Evolutionary conservation across 2,329 filamentous ascomycete species (phyloP).

Genomic region (Fusarium sp.): DNA sequence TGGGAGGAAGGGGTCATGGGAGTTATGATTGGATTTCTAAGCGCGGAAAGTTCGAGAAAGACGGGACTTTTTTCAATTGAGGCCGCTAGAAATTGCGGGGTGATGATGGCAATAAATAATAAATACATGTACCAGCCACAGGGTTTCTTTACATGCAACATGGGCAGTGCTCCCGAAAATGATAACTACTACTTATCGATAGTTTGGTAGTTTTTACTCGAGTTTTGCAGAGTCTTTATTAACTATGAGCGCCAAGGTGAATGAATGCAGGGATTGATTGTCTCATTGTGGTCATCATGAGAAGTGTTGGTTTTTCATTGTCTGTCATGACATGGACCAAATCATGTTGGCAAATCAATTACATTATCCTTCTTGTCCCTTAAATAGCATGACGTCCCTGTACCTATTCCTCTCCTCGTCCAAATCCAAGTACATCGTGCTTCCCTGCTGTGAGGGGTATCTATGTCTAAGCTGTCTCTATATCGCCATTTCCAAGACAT

Average conservation of each 20-base stretch:
- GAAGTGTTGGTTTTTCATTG: constrained; percentile 1
- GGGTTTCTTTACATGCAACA: no score
- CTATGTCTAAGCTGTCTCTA: constrained; percentile 1
- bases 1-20: not conserved
- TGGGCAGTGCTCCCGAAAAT: no score
- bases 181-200: no score
- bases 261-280: no score
- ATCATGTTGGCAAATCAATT: no score
- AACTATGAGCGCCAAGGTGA: no score
- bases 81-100: constrained; percentile 16
- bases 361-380: not conserved
- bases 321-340: constrained; percentile 9
- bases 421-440: not conserved
- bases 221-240: no score
- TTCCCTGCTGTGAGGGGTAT: not conserved
- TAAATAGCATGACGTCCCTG: not conserved
- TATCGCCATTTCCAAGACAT: not conserved
- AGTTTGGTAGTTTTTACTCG: no score
- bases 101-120: constrained; percentile 1
- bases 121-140: no score
- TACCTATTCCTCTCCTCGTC: not conserved
- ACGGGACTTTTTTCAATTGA: constrained; percentile 6
- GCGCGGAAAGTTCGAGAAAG: constrained; percentile 46
- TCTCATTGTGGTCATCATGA: constrained; percentile 9
- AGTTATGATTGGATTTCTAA: constrained; percentile 45